Conservation (phyloP, 768 basidiomycete genomes). For the Tricholoma saponaceum region DNA sequence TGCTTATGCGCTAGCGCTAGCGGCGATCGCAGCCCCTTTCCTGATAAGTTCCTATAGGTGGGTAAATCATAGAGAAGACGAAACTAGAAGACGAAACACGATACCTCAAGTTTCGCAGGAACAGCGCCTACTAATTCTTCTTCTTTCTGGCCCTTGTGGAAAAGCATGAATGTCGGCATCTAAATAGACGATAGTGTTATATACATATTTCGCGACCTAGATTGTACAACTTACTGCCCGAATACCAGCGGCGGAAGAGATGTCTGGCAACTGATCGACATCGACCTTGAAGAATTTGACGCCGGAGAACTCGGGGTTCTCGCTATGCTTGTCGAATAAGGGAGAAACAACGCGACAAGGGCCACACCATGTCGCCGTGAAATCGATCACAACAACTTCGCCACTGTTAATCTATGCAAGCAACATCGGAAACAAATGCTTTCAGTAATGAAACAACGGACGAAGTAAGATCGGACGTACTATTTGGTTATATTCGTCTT, state of each 20-base stretch:
- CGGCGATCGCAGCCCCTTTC: background rate
- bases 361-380: conserved; percentile 78
- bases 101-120: conserved; percentile 26
- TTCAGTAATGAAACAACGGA: background rate
- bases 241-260: conserved; percentile 56
- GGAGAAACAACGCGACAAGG: conserved; percentile 67
- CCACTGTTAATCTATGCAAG: conserved; percentile 39
- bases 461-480: conserved; percentile 29
- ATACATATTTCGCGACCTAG: background rate
- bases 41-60: background rate
- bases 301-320: conserved; percentile 21
- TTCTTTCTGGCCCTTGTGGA: conserved; percentile 23
- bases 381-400: conserved; percentile 55
- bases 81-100: background rate
- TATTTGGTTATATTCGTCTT: conserved; percentile 35
- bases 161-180: conserved; percentile 34
- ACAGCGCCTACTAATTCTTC: conserved; percentile 36
- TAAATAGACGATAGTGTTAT: conserved; percentile 6
- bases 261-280: conserved; percentile 53
- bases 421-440: background rate
- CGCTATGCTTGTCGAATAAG: conserved; percentile 55
- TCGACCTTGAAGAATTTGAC: conserved; percentile 73
- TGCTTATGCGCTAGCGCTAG: background rate
- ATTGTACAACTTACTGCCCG: conserved; percentile 46
- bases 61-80: background rate